Conservation (phyloP, 108 stramenopile species). For the Nannochloropsis granulata region DNA sequence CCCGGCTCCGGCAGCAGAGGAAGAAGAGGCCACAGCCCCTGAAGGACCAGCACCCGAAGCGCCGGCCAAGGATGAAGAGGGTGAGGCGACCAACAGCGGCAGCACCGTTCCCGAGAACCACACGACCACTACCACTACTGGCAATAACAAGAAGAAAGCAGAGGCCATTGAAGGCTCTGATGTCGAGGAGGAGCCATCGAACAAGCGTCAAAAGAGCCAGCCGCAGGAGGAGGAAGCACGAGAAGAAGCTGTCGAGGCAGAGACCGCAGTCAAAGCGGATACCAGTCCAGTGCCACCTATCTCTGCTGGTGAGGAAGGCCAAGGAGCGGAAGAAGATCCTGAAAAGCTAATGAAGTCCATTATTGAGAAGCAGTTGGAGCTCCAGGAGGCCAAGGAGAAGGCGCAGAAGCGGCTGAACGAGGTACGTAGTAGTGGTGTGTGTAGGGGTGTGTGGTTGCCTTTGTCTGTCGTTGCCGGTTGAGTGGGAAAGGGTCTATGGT, state of each 20-base stretch:
- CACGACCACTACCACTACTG: neutral
- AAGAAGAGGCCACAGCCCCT: neutral
- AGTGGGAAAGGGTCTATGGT: neutral
- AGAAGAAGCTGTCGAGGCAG: too few species aligned
- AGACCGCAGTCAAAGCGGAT: too few species aligned
- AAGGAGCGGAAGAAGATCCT: neutral
- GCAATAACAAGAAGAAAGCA: neutral
- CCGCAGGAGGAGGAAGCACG: too few species aligned
- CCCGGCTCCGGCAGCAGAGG: neutral
- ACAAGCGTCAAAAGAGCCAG: neutral
- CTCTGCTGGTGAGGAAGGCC: neutral
- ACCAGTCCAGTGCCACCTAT: too few species aligned
- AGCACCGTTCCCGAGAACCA: too few species aligned
- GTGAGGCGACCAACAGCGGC: too few species aligned
- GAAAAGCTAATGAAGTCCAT: neutral
- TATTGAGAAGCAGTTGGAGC: neutral
- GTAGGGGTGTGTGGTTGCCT: neutral
- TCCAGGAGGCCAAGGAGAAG: neutral
- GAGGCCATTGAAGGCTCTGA: neutral
- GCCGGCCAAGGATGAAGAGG: too few species aligned
- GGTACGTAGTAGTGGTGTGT: neutral
- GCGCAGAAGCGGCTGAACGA: neutral
- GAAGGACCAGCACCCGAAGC: neutral
- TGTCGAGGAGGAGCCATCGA: neutral
- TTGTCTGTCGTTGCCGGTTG: too few species aligned